Evolutionary conservation across 495 filamentous ascomycete species (phyloP), one percentile per base, ranked within the genome.

Genomic region (Mytilinidion resinicola): DNA sequence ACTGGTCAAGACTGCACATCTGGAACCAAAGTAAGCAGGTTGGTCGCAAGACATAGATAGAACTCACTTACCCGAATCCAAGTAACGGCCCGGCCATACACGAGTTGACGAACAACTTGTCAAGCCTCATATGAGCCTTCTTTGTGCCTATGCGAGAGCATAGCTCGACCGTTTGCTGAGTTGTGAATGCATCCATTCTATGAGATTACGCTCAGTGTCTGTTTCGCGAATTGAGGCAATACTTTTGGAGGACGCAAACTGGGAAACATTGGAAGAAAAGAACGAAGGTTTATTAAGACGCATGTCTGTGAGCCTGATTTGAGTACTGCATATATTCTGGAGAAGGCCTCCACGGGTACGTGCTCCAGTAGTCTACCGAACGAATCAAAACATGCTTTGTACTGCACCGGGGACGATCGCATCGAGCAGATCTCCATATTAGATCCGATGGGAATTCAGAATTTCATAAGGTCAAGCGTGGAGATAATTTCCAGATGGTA

Each of bases 111-210:
- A 39, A 53, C n/a, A 39, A 53, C 9, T 63, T 66, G 48, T 66
- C 60, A 9, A 66, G 14, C 11, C 60, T 43, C 63, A 68, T 65
- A 43, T 68, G 55, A 5, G 59, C 62, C 30, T 65, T 68, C 41
- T 44, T 55, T 17, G 47, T 49, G 3, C 65, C 59, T 12, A 57
- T 56, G 9, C 65, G 55, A 15, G 65, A 68, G 55, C 41, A 53
- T 19, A 65, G 41, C 63, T 68, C 65, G 19, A 55, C 61, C 11
- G 65, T 49, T 43, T 65, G 39, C 34, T 54, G 39, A 0, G 65
- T 55, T 3, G 65, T 51, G 64, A 61, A 65, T 30, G 43, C 39
- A 37, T 64, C 47, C 53, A 39, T 44, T 62, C 25, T 30, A 30
- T 2, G 6, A 30, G 25, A 6, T 30, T 2, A 6, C 25, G 25